These are phyloP conservation scores for Canariomyces notabilis DNA, from an alignment of 2,329 filamentous ascomycete species.

Conservation along the genomic window DNA sequence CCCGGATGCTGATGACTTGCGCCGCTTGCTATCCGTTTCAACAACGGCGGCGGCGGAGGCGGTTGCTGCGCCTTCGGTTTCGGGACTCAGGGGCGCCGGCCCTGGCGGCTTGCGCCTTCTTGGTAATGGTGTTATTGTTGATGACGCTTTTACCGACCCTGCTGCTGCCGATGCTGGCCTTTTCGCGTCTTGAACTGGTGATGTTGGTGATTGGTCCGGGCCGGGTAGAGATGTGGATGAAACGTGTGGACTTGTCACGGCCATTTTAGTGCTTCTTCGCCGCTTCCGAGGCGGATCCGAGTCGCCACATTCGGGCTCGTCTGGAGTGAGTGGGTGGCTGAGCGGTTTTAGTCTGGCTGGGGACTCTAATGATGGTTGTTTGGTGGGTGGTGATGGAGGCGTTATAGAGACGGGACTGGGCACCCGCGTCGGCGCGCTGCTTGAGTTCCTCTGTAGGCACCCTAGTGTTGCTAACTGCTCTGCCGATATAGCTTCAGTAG, in stretches of 20 bases:
- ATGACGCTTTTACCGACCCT: neutral
- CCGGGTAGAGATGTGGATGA: neutral
- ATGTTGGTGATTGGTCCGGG: too few relatives aligned
- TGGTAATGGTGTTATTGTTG: neutral
- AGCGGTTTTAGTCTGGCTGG: neutral
- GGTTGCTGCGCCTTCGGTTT: neutral
- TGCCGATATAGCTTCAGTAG: slow-evolving; percentile 51
- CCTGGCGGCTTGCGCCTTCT: neutral
- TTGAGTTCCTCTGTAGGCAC: slow-evolving; percentile 53
- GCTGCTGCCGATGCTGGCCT: neutral
- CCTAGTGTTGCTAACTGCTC: slow-evolving; percentile 52
- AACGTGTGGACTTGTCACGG: neutral
- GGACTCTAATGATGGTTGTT: slow-evolving; percentile 19
- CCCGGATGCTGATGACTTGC: neutral
- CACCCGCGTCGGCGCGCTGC: slow-evolving; percentile 54
- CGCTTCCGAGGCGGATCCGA: slow-evolving; percentile 1
- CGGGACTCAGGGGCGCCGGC: neutral
- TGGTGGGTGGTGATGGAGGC: slow-evolving; percentile 15
- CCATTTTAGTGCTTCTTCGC: slow-evolving; percentile 6
- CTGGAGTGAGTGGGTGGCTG: neutral
- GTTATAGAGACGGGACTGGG: slow-evolving; percentile 44
- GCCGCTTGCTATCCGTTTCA: neutral
- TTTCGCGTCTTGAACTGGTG: neutral
- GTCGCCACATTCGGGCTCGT: neutral
- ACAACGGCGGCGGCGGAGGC: too few relatives aligned